Evolutionary conservation across 2,329 filamentous ascomycete species (phyloP).

Genomic region (Emydomyces testavorans): DNA sequence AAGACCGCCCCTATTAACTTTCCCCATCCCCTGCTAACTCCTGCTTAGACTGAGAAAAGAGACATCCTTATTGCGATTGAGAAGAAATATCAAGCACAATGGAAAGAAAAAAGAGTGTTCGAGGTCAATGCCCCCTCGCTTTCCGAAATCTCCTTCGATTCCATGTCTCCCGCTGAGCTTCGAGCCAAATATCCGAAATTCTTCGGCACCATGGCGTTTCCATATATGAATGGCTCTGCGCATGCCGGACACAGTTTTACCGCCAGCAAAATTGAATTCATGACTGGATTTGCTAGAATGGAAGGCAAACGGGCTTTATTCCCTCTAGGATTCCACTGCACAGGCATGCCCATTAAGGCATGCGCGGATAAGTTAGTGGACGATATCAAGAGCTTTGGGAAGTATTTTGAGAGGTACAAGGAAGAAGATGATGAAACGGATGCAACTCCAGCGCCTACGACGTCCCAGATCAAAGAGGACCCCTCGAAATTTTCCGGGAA

Average conservation of each 20-base stretch:
- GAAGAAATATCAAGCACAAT: conserved; percentile 84
- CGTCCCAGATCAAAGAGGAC: conserved; percentile 60
- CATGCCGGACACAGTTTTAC: conserved; percentile 92
- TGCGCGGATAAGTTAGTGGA: conserved; percentile 88
- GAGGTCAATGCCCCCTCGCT: conserved; percentile 72
- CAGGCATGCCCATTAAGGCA: conserved; percentile 96
- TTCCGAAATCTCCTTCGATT: conserved; percentile 62
- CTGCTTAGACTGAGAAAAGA: conserved; percentile 65
- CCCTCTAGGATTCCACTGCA: conserved; percentile 90
- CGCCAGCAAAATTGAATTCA: conserved; percentile 85
- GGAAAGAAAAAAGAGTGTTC: conserved; percentile 68
- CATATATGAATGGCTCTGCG: conserved; percentile 77
- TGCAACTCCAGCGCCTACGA: conserved; percentile 49
- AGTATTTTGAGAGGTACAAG: conserved; percentile 68
- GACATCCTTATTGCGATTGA: conserved; percentile 71
- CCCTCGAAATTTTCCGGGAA: conserved; percentile 83
- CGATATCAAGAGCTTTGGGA: conserved; percentile 79
- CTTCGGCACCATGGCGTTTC: conserved; percentile 68
- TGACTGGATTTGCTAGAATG: conserved; percentile 76
- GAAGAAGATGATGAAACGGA: conserved; percentile 48
- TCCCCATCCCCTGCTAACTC: conserved; percentile 18
- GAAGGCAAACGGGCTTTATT: conserved; percentile 78
- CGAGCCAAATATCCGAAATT: conserved; percentile 80
- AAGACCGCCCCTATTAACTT: conserved; percentile 7
- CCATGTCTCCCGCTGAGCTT: conserved; percentile 61